Base-by-base conservation (phyloP, 306 rosid genomes). In the Acacia melanoxylon region DNA sequence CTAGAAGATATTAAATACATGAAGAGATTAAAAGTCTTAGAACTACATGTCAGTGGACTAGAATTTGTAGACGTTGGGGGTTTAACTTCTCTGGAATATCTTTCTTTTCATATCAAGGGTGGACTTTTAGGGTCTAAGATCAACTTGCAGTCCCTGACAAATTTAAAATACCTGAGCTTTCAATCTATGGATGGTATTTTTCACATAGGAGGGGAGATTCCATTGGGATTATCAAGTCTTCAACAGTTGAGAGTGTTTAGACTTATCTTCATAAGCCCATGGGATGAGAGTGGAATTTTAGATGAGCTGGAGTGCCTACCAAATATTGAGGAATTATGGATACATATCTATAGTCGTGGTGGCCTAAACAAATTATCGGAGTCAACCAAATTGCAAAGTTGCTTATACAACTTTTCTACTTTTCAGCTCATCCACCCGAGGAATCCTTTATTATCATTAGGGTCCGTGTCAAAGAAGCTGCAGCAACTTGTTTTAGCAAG, bases 401-500 rank as follows among this genome's bases (percentile, higher is more conserved):
- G 51, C 24, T 5, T 22, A 22, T 4, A 1, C 12, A 0, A 0
- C 9, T 6, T 0, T 11, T 1, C 22, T 6, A 2, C 24, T 6
- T 1, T 13, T 2, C 0, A 3, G 6, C 6, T 44, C 11, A 44
- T 0, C 35, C 1, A 31, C 3, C 0, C 4, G 1, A 35, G 6
- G 6, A 17, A 17, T 17, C 17, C 48, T 8, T 68, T 20, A 41
- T 10, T 40, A 37, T 35, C 46, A 42, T 1, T 35, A 9, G 27
- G 48, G 40, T 67, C 15, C 48, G 7, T 68, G 19, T 40, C 49
- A 49, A 40, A 41, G 51, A 27, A 40, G 6, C 10, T 68, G 16
- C 72, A 1, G 0, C 0, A 0, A 19, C 9, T 68, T 37, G 0
- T 0, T 8, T 37, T 37, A 15, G 0, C 0, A 19, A 0, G 2